These are phyloP conservation scores for Eucalyptus caleyi DNA, from an alignment of 345 rosid genomes.

Conservation along the genomic window DNA sequence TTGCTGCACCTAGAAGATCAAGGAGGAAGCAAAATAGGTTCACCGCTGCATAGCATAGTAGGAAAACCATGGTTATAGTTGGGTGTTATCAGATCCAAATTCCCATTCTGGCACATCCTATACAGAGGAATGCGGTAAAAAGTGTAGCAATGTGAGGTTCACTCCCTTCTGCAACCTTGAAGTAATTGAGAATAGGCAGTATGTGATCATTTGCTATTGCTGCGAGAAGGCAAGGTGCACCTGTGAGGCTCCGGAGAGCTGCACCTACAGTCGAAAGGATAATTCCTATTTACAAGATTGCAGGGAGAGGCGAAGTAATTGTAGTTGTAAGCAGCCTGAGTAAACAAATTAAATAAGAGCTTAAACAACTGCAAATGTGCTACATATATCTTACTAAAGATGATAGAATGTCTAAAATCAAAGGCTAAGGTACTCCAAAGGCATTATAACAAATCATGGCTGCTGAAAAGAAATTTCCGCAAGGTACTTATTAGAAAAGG, in stretches of 20 bases:
- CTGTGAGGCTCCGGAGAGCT: slow-evolving; percentile 91
- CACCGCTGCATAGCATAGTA: slow-evolving; percentile 83
- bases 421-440: background rate
- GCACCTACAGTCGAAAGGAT: slow-evolving; percentile 96
- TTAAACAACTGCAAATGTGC: background rate
- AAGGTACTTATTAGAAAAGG: background rate
- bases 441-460: background rate
- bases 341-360: slow-evolving; percentile 1
- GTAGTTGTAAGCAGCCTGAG: slow-evolving; percentile 87
- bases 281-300: slow-evolving; percentile 71
- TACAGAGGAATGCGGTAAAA: slow-evolving; percentile 78
- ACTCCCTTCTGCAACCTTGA: slow-evolving; percentile 69
- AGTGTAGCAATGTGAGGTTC: slow-evolving; percentile 86
- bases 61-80: slow-evolving; percentile 90
- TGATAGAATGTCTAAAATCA: background rate
- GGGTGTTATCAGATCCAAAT: slow-evolving; percentile 97
- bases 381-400: background rate
- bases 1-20: slow-evolving; percentile 97
- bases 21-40: slow-evolving; percentile 97
- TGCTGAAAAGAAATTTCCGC: background rate
- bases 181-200: slow-evolving; percentile 87
- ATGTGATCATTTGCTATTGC: slow-evolving; percentile 94
- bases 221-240: slow-evolving; percentile 92
- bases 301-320: slow-evolving; percentile 89
- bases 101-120: slow-evolving; percentile 84